Base-by-base conservation (phyloP, 2,329 filamentous ascomycete species). In the Drechslerella dactyloides region DNA sequence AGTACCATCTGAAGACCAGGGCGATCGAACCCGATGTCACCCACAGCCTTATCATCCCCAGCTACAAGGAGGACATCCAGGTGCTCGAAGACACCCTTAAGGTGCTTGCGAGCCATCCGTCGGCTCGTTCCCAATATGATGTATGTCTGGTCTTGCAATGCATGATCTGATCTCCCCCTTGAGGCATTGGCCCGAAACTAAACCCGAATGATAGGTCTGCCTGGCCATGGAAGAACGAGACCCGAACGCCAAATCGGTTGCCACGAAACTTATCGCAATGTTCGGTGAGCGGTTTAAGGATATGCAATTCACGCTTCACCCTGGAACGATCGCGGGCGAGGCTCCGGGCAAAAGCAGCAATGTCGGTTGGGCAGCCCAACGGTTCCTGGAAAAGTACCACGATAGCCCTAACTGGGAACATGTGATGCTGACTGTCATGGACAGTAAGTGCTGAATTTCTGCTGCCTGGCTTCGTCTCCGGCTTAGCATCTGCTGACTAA, bases 271-370 rank as follows among this genome's bases (percentile, higher is more conserved):
- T 15, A 83, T 87, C n/a, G 82, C 85, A 52, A 84, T 85, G 69
- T 90, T 89, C 75, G 80, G 83, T 74, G 85, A 85, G 76, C 85
- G 84, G 66, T 90, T 91, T 77, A 85, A 85, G 46, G 84, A 83
- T 68, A 87, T 91, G 75, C 85, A 86, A 75, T 87, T 85, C 77
- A 90, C 87, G 1, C 79, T 89, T 11, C 89, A 91, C 76, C 88
- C 89, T 0, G 80, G 82, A 21, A 85, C 86, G 61, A 85, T 90
- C 57, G 84, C 85, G 2, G 86, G 86, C 11, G 89, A 91, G 77
- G 85, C 88, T 55, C 86, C 88, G 60, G 89, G 89, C 66, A 91
- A 91, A 77, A 89, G 89, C 74, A 90, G 88, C 81, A 91, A 91
- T 78, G 83, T 89, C 70, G 85, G 85, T 57, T 91, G 88, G 86